These are phyloP conservation scores for Dactylellina cionopaga DNA, from an alignment of 2,329 filamentous ascomycete genomes.

Conservation along the genomic window DNA sequence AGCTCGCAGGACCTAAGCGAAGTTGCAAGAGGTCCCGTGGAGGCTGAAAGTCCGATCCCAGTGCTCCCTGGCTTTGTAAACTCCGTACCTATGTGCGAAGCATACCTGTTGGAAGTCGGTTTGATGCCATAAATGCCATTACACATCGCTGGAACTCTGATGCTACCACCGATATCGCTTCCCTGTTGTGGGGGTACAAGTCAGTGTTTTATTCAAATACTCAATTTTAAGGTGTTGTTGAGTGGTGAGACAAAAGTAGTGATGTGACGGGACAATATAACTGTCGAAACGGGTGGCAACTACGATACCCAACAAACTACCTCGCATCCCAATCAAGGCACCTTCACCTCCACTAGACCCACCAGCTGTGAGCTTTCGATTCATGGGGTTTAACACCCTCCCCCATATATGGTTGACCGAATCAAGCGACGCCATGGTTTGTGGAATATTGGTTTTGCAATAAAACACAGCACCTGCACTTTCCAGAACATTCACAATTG, in stretches of 20 bases:
- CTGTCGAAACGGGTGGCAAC: not conserved
- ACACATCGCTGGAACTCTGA: constrained; percentile 64
- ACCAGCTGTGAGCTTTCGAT: constrained; percentile 70
- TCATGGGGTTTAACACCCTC: constrained; percentile 71
- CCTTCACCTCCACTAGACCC: constrained; percentile 75
- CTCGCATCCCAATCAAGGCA: constrained; percentile 69
- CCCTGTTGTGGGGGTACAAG: constrained; percentile 54
- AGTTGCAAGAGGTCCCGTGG: constrained; percentile 64
- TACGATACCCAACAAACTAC: constrained; percentile 69
- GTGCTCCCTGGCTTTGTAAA: constrained; percentile 67
- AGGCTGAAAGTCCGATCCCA: constrained; percentile 64
- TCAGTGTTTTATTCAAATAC: too few species aligned
- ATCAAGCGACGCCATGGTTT: constrained; percentile 68
- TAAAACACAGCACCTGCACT: constrained; percentile 74
- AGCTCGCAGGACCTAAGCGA: constrained; percentile 66
- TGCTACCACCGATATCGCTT: constrained; percentile 69
- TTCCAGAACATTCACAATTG: constrained; percentile 69
- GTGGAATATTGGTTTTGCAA: constrained; percentile 75
- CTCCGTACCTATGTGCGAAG: constrained; percentile 62
- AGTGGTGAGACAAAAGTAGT: not conserved
- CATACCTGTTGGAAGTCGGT: constrained; percentile 61
- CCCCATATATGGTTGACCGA: constrained; percentile 72
- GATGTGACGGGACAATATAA: too few species aligned
- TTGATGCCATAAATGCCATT: constrained; percentile 67
- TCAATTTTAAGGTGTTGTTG: not conserved